phyloP scores from a whole-genome alignment of 1,284 basidiomycete genomes.

The Ceratobasidium sp. region DNA sequence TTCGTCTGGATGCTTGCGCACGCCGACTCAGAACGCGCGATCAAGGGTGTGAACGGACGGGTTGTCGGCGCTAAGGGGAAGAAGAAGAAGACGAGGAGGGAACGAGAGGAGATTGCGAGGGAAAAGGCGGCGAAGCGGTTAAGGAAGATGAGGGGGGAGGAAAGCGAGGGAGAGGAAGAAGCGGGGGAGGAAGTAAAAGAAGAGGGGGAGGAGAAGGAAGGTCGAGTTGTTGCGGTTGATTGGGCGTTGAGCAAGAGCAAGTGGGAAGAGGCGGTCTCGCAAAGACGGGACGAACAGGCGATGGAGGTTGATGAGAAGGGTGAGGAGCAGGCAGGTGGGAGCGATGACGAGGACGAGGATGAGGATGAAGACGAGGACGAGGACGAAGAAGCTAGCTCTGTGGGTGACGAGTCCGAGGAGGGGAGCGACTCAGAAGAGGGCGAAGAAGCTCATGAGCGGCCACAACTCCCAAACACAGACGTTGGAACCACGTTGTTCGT shows the following conservation, averaged over 20 bases:
- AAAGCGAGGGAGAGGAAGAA: slow-evolving; percentile 57
- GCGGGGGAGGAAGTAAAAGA: slow-evolving; percentile 59
- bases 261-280: slow-evolving; percentile 77
- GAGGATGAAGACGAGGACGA: slow-evolving; percentile 56
- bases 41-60: slow-evolving; percentile 84
- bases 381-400: slow-evolving; percentile 54
- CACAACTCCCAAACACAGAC: slow-evolving; percentile 82
- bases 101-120: slow-evolving; percentile 50
- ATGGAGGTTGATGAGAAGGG: slow-evolving; percentile 58
- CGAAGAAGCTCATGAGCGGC: slow-evolving; percentile 72
- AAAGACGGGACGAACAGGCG: slow-evolving; percentile 60
- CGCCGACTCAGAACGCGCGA: slow-evolving; percentile 87
- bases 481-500: slow-evolving; percentile 94
- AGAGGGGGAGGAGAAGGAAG: slow-evolving; percentile 57
- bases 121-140: slow-evolving; percentile 57
- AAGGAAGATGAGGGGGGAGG: slow-evolving; percentile 58
- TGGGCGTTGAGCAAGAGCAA: slow-evolving; percentile 96
- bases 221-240: slow-evolving; percentile 90
- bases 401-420: slow-evolving; percentile 55
- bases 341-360: slow-evolving; percentile 48
- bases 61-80: slow-evolving; percentile 74
- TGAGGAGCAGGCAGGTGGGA: slow-evolving; percentile 50
- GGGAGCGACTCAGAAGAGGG: slow-evolving; percentile 60
- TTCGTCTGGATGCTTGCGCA: slow-evolving; percentile 95
- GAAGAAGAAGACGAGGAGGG: slow-evolving; percentile 65